Base-by-base conservation (phyloP, 352 stramenopile species). In the Globisporangium nagaii region DNA sequence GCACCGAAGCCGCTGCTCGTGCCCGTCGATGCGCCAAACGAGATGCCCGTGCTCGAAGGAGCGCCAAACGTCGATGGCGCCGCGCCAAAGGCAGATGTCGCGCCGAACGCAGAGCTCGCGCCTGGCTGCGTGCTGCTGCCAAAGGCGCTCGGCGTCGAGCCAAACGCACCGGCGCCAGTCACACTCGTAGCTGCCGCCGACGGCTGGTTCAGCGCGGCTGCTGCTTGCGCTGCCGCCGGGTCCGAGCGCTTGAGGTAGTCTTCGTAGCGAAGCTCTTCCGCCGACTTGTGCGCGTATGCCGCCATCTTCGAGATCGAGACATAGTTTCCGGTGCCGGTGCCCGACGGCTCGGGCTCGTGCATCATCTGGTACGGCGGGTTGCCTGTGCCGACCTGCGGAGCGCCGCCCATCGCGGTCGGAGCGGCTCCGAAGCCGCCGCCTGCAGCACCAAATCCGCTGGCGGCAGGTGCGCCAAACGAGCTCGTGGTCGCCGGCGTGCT, bases 381-480 rank as follows among this genome's bases (percentile, higher is more conserved):
- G 34, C 84, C 84, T 2, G 84, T 94, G 35, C 84, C 84, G 17
- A 90, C 83, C 53, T 88, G 81, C 30, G 64, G 58, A 28, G 60
- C 56, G 10, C 45, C 45, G 24, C 67, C 68, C 4, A 65, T 42
- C 4, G 64, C 40, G 1, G 52, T 56, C 39, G 65, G 42, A 11
- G 68, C 68, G 19, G 65, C 55, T 2, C 74, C 74, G 57, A 84
- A 84, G 0, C 40, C 61, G 15, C 67, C 60, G 32, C 8, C 30
- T 11, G 58, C 28, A 17, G 54, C 44, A 13, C 56, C 56, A 40
- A 63, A 63, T 7, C 67, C 73, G 2, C 60, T 57, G 5, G 65
- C 20, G 10, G 60, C 64, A 24, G 67, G 63, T 30, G 75, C 65
- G 19, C 74, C 77, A 56, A 89, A 89, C 25, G 68, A 70, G 48